A percentile compares a stretch with the other conserved stretches of the same genome.
Evolutionary conservation across 2,329 filamentous ascomycete genomes (phyloP).

Genomic region (Sarocladiaceae sp.): DNA sequence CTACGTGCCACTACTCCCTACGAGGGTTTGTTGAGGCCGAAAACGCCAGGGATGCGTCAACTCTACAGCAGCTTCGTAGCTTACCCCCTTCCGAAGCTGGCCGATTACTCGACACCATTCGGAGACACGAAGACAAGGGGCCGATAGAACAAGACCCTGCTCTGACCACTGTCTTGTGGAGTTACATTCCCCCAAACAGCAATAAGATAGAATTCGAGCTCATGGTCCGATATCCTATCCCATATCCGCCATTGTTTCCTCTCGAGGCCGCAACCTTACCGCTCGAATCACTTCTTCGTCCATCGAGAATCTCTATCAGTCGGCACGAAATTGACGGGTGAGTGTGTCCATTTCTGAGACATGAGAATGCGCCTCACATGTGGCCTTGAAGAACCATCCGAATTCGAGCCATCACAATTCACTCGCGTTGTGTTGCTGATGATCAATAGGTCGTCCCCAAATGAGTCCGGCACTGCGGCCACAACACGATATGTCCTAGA

Average conservation of each 20-base stretch:
- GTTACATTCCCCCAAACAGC: not conserved
- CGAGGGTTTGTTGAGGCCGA: not conserved
- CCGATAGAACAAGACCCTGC: not conserved
- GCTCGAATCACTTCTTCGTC: not conserved
- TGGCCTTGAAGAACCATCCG: too few species aligned
- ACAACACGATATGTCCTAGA: not conserved
- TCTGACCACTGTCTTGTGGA: not conserved
- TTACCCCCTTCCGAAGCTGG: not conserved
- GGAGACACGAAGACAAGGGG: not conserved
- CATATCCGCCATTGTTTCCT: not conserved
- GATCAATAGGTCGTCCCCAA: not conserved
- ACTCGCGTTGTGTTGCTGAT: not conserved
- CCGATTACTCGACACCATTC: not conserved
- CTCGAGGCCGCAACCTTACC: not conserved
- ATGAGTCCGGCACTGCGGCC: not conserved
- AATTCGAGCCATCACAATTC: too few species aligned
- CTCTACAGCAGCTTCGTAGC: not conserved
- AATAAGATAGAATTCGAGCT: not conserved
- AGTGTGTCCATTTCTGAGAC: not conserved
- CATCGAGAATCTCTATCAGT: not conserved
- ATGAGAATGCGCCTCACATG: too few species aligned
- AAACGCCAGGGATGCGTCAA: not conserved
- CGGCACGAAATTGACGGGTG: not conserved
- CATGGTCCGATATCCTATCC: not conserved
- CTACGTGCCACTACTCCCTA: not conserved